A percentile compares a stretch with the other conserved stretches of the same genome.
Conservation (phyloP, 331 rosid genomes). For the Cydonia oblonga region DNA sequence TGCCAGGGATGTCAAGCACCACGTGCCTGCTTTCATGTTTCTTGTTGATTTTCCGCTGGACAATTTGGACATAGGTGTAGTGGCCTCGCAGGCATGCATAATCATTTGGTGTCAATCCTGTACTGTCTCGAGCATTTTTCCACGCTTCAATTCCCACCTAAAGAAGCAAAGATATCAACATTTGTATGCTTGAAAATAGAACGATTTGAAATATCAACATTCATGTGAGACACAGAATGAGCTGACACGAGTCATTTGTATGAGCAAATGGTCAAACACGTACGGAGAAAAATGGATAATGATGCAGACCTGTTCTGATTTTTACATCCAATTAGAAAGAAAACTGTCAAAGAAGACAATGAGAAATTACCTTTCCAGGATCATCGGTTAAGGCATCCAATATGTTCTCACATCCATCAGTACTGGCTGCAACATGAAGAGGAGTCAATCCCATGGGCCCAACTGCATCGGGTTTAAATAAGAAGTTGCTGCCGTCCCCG, state of each 20-base stretch:
- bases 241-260: not conserved
- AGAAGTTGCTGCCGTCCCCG: constrained; percentile 17
- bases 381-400: constrained; percentile 67
- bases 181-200: not conserved
- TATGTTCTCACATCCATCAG: constrained; percentile 47
- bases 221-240: not conserved
- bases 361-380: constrained; percentile 54
- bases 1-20: constrained; percentile 53
- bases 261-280: not conserved
- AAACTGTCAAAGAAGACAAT: not conserved
- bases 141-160: constrained; percentile 89
- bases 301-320: not conserved
- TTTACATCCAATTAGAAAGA: not conserved
- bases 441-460: constrained; percentile 84
- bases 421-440: constrained; percentile 75
- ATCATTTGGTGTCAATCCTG: constrained; percentile 60
- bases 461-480: constrained; percentile 50
- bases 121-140: constrained; percentile 50
- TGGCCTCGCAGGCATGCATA: constrained; percentile 53
- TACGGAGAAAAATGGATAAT: not conserved
- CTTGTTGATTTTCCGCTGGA: constrained; percentile 48
- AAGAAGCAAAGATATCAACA: constrained; percentile 8
- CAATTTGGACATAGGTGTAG: constrained; percentile 56
- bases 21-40: constrained; percentile 40
- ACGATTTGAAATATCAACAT: not conserved